These are phyloP conservation scores for Ramalina peruviana DNA, from an alignment of 495 filamentous ascomycete species.

Conservation along the genomic window DNA sequence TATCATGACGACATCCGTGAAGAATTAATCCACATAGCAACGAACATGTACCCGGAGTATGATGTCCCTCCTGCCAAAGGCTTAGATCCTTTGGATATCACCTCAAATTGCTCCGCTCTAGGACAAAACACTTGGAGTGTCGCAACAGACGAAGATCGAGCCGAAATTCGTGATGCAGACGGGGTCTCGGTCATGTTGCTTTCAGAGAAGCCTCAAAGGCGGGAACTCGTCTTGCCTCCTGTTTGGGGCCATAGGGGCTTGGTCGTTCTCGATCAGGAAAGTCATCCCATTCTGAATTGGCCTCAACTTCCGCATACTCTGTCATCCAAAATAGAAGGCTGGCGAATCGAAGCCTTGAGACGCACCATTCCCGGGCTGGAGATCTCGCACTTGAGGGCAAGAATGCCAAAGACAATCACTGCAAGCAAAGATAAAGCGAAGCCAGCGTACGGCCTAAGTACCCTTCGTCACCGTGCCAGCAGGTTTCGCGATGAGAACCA, in stretches of 20 bases:
- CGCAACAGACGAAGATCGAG: background rate
- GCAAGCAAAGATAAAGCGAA: background rate
- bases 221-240: background rate
- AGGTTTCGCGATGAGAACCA: constrained; percentile 1
- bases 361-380: constrained; percentile 4
- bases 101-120: background rate
- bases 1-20: constrained; percentile 1
- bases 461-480: background rate
- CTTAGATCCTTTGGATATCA: background rate
- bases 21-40: background rate
- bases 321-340: constrained; percentile 3
- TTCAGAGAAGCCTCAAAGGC: background rate
- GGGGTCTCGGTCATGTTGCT: constrained; percentile 2
- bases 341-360: background rate
- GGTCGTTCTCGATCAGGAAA: constrained; percentile 8
- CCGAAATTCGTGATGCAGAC: constrained; percentile 2
- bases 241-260: background rate
- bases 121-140: constrained; percentile 2
- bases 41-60: background rate
- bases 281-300: constrained; percentile 4
- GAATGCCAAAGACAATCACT: background rate
- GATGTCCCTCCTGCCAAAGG: constrained; percentile 1
- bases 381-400: constrained; percentile 2
- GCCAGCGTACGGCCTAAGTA: background rate
- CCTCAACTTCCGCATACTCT: constrained; percentile 3